Conservation (phyloP, 2,329 filamentous ascomycete species). For the Biscogniauxia mediterranea region DNA sequence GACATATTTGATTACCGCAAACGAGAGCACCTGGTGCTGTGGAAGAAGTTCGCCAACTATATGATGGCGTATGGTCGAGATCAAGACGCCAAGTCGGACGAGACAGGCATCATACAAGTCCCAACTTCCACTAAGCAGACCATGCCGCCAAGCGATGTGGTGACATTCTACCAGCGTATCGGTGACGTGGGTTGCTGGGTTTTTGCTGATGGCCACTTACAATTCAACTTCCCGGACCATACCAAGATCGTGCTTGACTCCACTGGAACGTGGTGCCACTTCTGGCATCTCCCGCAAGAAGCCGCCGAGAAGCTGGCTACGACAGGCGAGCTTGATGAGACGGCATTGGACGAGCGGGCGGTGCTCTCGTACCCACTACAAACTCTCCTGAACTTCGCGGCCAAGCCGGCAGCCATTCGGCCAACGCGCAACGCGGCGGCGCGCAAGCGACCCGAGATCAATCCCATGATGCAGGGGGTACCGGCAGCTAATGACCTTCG, state of each 20-base stretch:
- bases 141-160: constrained; percentile 55
- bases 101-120: constrained; percentile 39
- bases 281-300: constrained; percentile 72
- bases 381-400: constrained; percentile 67
- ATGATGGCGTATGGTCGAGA: constrained; percentile 74
- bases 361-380: constrained; percentile 71
- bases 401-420: constrained; percentile 45
- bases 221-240: constrained; percentile 88
- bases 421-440: constrained; percentile 42
- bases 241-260: constrained; percentile 79
- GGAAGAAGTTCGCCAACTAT: constrained; percentile 74
- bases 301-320: constrained; percentile 64
- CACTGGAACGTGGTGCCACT: constrained; percentile 72
- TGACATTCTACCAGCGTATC: constrained; percentile 79
- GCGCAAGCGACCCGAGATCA: constrained; percentile 59
- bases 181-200: constrained; percentile 81
- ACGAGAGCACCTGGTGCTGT: constrained; percentile 63
- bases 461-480: constrained; percentile 59
- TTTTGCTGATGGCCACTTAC: constrained; percentile 76
- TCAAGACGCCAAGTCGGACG: constrained; percentile 54
- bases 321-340: constrained; percentile 65
- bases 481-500: constrained; percentile 72
- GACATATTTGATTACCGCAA: constrained; percentile 65
- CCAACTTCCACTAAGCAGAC: constrained; percentile 39
- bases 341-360: constrained; percentile 68